A percentile compares a stretch with the other conserved stretches of the same genome.
Evolutionary conservation across 768 basidiomycete genomes (phyloP).

Genomic region (Dioszegia hungarica): DNA sequence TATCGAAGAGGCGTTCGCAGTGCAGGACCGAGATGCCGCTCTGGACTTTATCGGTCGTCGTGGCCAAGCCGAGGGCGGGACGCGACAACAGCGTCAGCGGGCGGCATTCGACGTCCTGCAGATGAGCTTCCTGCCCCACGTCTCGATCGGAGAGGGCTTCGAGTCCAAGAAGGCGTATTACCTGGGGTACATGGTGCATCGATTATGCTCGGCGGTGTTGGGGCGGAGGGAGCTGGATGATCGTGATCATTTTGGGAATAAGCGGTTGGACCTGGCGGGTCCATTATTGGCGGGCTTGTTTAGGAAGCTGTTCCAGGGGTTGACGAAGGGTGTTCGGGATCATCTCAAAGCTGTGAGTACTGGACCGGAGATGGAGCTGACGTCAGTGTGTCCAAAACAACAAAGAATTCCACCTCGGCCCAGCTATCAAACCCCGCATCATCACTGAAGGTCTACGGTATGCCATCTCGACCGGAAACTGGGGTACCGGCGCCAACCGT

Average conservation of each 20-base stretch:
- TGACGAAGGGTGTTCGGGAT: conserved; percentile 94
- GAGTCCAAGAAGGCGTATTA: conserved; percentile 99
- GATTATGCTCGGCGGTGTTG: conserved; percentile 83
- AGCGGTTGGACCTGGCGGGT: conserved; percentile 91
- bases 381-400: conserved; percentile 88
- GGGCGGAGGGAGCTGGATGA: conserved; percentile 95
- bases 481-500: conserved; percentile 98
- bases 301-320: conserved; percentile 92
- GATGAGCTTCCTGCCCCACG: conserved; percentile 97
- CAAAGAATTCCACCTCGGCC: conserved; percentile 84
- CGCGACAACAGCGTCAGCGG: conserved; percentile 50
- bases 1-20: conserved; percentile 96
- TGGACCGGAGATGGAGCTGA: not conserved
- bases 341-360: conserved; percentile 83
- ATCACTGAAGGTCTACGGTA: conserved; percentile 98
- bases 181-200: conserved; percentile 99
- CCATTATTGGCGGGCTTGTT: conserved; percentile 94
- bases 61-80: conserved; percentile 54
- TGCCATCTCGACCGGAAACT: conserved; percentile 96
- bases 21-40: conserved; percentile 76
- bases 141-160: conserved; percentile 90
- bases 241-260: conserved; percentile 99
- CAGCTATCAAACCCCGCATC: conserved; percentile 92
- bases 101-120: conserved; percentile 97
- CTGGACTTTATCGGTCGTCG: conserved; percentile 97